Percentiles rank a stretch among this genome's conserved stretches.
Conservation (phyloP, 176 grass and related monocot genomes). For the Miscanthus lutarioriparius region DNA sequence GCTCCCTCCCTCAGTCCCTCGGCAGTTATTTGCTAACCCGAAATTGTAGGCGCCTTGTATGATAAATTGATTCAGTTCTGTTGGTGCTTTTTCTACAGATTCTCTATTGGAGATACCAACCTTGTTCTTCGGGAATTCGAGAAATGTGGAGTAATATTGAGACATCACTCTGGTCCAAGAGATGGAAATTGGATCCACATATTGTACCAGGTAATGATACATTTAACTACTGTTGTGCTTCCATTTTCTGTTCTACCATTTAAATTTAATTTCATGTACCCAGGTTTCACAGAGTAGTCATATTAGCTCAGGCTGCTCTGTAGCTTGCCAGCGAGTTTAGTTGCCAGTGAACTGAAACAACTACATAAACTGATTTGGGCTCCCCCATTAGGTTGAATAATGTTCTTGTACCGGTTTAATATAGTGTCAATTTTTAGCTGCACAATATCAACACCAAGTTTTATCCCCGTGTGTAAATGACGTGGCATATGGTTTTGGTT, state of each 20-base stretch:
- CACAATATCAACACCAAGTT: background rate
- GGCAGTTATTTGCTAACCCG: background rate
- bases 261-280: background rate
- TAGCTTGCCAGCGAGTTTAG: background rate
- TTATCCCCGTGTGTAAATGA: background rate
- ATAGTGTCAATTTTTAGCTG: background rate
- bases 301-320: background rate
- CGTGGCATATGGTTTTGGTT: background rate
- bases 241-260: background rate
- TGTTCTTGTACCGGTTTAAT: background rate
- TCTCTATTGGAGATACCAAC: slow-evolving; percentile 70
- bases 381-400: background rate
- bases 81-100: slow-evolving; percentile 43
- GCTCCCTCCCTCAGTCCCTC: background rate
- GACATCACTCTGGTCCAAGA: slow-evolving; percentile 70
- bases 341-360: background rate
- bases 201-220: slow-evolving; percentile 79
- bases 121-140: slow-evolving; percentile 80
- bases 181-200: slow-evolving; percentile 94
- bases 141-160: slow-evolving; percentile 89
- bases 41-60: background rate
- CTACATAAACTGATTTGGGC: background rate
- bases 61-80: slow-evolving; percentile 20
- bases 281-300: background rate
- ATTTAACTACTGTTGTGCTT: background rate